Evolutionary conservation across 352 stramenopile species (phyloP), one percentile per base, ranked within the genome.

Genomic region (Plasmopara viticola): DNA sequence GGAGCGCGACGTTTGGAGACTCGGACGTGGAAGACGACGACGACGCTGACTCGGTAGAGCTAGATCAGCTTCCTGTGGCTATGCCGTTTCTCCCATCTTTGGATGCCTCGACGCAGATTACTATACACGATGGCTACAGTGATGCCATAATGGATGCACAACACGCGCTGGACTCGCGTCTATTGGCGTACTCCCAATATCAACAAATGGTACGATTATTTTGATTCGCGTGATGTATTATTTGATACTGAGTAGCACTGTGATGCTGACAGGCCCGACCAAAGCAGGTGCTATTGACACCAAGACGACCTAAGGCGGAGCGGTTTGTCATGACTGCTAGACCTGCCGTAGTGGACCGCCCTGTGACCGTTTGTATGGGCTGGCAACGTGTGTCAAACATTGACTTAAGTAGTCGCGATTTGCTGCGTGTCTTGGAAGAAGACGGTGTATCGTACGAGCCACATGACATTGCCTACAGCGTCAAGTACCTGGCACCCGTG

Each of bases 401-500:
- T 14, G 79, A 90, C 48, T 78, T 66, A 9, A 84, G 62, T 45
- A 90, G 79, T 45, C 84, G 79, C 13, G 76, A 94, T 31, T 42
- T 88, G 18, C 53, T 94, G 47, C 81, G 79, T 28, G 56, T 87
- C 39, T 64, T 94, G 31, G 84, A 94, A 39, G 84, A 92, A 65
- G 78, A 91, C 33, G 84, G 84, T n/a, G 84, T 89, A 13, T 78
- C 78, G 48, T 94, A 94, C 50, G 71, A 78, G 60, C 79, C 84
- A 15, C 84, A 94, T 69, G 82, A 94, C 60, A 87, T 76, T 15
- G 76, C 84, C 14, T 94, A 94, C 72, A 90, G 79, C 42, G 84
- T 94, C 64, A 92, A 94, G 65, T 94, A 94, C 51, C 58, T 94
- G 28, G 81, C 81, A 5, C 84, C 81, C 0, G 84, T 94, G 14